Evolutionary conservation across 2,329 filamentous ascomycete genomes (phyloP), one percentile per base, ranked within the genome.

Genomic region (Xylaria sp.): DNA sequence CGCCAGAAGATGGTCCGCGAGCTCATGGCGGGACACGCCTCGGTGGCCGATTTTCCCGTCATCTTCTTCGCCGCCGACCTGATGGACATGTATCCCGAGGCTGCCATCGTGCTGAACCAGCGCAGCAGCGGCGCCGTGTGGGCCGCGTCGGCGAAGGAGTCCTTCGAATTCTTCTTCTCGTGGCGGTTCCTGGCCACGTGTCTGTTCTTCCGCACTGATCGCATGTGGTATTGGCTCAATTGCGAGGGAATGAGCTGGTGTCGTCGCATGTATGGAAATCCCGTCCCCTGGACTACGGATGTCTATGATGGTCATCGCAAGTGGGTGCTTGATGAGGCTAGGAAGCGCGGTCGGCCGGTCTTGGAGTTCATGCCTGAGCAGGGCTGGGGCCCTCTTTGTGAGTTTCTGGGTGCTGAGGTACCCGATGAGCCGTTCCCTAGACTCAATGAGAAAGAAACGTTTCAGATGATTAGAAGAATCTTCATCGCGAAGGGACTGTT

Each of bases 321-420:
- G 9, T 72, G 71, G 17, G 75, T 80, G 0, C 69, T 74, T 15
- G 64, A 67, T 2, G 76, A 80, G 33, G 79, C 79, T 2, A 74
- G 67, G 67, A 77, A 75, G 64, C 70, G 78, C 2, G 75, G 75
- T 3, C 76, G 76, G 13, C 33, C 42, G 0, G 61, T 72, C 15
- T 44, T 66, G 56, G 79, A 81, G 71, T 80, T 78, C 61, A 75
- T 79, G 65, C 76, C 80, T 0, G 74, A 78, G 59, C 79, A 83
- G 42, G 82, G 81, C 0, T 85, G 83, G 83, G 78, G 76, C 42
- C 80, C 81, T 10, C 73, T 86, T 28, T 85, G 83, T 69, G 68
- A 77, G 64, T 83, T 83, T 59, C 59, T 83, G 48, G 79, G 75
- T 0, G 80, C 78, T 42, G 72, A 77, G 6, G 72, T 80, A 3